A percentile compares a stretch with the other conserved stretches of the same genome.
phyloP scores from a whole-genome alignment of 768 basidiomycete species.

The Heimioporus sp. region DNA sequence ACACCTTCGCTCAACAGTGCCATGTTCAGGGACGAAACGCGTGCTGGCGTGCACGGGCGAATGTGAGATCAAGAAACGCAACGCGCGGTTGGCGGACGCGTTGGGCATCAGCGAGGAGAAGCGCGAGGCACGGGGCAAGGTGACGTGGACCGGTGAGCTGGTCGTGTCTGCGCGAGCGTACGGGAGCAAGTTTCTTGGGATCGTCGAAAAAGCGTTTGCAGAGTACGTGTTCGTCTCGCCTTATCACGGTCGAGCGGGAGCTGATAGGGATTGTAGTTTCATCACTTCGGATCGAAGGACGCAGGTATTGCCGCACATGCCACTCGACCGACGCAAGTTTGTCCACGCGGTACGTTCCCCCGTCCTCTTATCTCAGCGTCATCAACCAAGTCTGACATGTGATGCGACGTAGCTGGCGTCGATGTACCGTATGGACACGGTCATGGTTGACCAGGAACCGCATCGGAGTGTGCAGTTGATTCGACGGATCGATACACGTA shows the following conservation, averaged over 20 bases:
- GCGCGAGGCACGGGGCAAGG: slow-evolving; percentile 34
- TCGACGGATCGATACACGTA: slow-evolving; percentile 76
- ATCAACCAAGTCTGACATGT: neutral
- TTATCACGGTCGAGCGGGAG: neutral
- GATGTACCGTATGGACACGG: slow-evolving; percentile 78
- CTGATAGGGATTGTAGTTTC: slow-evolving; percentile 41
- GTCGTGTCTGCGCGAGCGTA: slow-evolving; percentile 50
- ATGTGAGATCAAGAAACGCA: slow-evolving; percentile 82
- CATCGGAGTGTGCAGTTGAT: slow-evolving; percentile 82
- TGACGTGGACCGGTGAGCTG: slow-evolving; percentile 63
- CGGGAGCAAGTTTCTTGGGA: slow-evolving; percentile 57
- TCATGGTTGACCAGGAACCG: slow-evolving; percentile 91
- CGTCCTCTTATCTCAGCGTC: neutral
- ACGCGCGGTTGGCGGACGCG: slow-evolving; percentile 86
- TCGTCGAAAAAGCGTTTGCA: slow-evolving; percentile 80
- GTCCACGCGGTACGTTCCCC: slow-evolving; percentile 61
- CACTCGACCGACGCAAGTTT: slow-evolving; percentile 76
- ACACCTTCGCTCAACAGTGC: slow-evolving; percentile 66
- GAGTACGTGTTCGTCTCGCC: slow-evolving; percentile 52
- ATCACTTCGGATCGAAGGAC: slow-evolving; percentile 61
- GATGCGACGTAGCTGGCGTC: slow-evolving; percentile 55
- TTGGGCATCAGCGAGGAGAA: slow-evolving; percentile 72
- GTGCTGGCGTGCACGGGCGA: slow-evolving; percentile 77
- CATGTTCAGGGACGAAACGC: slow-evolving; percentile 55
- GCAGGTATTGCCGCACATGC: slow-evolving; percentile 81